Conservation (phyloP, 148 eudicot genomes). For the Diospyros kaki region DNA sequence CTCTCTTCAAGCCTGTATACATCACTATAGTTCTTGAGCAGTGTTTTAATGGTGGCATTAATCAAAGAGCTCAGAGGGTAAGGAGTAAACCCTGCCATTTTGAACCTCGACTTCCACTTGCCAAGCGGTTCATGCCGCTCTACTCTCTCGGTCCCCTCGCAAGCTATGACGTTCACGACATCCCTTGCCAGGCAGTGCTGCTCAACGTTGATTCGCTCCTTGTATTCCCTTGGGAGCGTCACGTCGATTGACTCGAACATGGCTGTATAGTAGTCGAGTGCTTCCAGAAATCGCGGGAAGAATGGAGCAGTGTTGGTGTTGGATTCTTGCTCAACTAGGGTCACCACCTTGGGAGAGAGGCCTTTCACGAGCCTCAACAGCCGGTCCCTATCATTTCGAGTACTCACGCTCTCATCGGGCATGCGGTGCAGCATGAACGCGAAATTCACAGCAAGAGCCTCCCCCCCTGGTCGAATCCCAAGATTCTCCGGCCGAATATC, state of each 20-base stretch:
- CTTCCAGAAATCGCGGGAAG: slow-evolving; percentile 53
- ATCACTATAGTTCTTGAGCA: slow-evolving; percentile 47
- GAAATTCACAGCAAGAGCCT: slow-evolving; percentile 55
- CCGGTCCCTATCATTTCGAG: slow-evolving; percentile 54
- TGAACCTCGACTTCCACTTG: slow-evolving; percentile 57
- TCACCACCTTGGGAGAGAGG: slow-evolving; percentile 55
- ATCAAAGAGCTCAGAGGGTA: slow-evolving; percentile 57
- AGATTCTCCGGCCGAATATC: slow-evolving; percentile 37
- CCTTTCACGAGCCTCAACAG: slow-evolving; percentile 44
- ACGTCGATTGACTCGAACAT: slow-evolving; percentile 67
- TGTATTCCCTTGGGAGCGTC: slow-evolving; percentile 46
- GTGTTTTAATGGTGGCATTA: slow-evolving; percentile 49
- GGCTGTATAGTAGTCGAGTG: slow-evolving; percentile 53
- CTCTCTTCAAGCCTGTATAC: slow-evolving; percentile 58
- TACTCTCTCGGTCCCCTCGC: slow-evolving; percentile 54
- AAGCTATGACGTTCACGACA: slow-evolving; percentile 55
- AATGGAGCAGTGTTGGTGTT: slow-evolving; percentile 57
- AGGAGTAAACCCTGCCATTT: slow-evolving; percentile 62
- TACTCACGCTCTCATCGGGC: slow-evolving; percentile 65
- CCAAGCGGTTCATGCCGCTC: slow-evolving; percentile 63
- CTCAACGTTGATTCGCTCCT: slow-evolving; percentile 58
- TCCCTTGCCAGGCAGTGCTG: slow-evolving; percentile 65
- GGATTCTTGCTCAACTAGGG: slow-evolving; percentile 65
- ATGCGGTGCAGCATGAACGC: slow-evolving; percentile 64
- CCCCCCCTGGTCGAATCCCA: slow-evolving; percentile 40